Evolutionary conservation across 2,329 filamentous ascomycete genomes (phyloP), one percentile per base, ranked within the genome.

Genomic region (Penicillium digitatum): DNA sequence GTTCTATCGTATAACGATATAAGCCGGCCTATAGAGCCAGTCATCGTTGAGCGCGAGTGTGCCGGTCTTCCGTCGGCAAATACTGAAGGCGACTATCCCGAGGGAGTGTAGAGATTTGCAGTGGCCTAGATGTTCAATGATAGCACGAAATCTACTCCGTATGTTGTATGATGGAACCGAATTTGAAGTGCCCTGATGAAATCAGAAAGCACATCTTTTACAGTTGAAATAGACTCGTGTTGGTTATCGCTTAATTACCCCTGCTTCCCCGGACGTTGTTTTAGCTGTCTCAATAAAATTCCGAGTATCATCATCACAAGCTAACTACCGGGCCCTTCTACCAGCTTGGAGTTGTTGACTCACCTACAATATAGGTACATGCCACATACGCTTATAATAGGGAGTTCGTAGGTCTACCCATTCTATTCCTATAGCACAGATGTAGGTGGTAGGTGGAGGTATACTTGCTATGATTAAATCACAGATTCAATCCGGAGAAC

Each of bases 61-160:
- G 59, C 61, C 61, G 62, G 37, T 56, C 40, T 63, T 63, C 60
- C 60, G 60, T 59, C 61, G 56, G 61, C 54, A 62, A 54, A 62
- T 26, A 18, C 22, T 24, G 22, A 50, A 37, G 42, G 54, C 48
- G 56, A 42, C 44, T n/a, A 37, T 56, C 11, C 60, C 60, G 35
- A 48, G 38, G 18, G 48, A 31, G 34, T 10, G 31, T 40, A 29
- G 8, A 40, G 35, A 40, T 32, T 18, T 16, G 5, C 7, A 16
- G 8, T 18, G 14, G 14, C 9, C 31, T 32, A 26, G 29, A 24
- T 34, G 10, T 10, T 26, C 1, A 12, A 40, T 40, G 20, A 18
- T n/a, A 27, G 3, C 22, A 24, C 7, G 27, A 5, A 31, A 39
- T 14, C 37, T 24, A 5, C 6, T n/a, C n/a, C n/a, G n/a, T n/a